These are phyloP conservation scores for Eucalyptus erythrocorys DNA, from an alignment of 345 rosid genomes.

Conservation along the genomic window DNA sequence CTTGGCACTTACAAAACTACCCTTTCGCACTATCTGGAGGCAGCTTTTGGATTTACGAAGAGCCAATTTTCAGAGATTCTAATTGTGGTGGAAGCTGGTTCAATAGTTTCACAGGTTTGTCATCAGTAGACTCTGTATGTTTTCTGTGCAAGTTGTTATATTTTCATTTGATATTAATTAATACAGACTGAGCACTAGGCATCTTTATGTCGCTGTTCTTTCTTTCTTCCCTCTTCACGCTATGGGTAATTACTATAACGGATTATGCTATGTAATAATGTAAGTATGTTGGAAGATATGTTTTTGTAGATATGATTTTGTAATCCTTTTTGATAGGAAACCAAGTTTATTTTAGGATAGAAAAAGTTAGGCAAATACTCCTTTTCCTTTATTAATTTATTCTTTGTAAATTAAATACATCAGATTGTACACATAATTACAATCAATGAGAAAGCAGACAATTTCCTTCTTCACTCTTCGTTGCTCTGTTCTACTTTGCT, in stretches of 20 bases:
- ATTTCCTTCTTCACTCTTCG: too few species aligned
- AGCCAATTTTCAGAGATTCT: slow-evolving; percentile 38
- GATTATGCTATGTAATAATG: neutral
- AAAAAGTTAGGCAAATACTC: too few species aligned
- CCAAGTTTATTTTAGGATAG: too few species aligned
- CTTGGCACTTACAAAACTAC: neutral
- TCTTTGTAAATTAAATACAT: too few species aligned
- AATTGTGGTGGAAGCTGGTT: slow-evolving; percentile 35
- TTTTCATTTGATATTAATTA: neutral
- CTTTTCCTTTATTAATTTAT: too few species aligned
- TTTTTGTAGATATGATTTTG: too few species aligned
- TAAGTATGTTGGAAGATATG: too few species aligned
- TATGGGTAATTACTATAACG: neutral
- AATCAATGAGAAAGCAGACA: too few species aligned
- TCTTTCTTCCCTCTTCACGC: neutral
- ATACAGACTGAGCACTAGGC: neutral
- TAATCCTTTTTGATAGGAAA: too few species aligned
- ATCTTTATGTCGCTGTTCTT: neutral
- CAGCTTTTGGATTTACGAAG: slow-evolving; percentile 36
- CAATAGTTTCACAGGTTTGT: slow-evolving; percentile 34
- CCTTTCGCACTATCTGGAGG: slow-evolving; percentile 10
- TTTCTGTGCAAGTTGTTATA: neutral
- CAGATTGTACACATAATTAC: too few species aligned
- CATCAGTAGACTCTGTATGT: neutral
- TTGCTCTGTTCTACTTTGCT: too few species aligned